phyloP scores from a whole-genome alignment of 2,329 filamentous ascomycete genomes.

The Triangularia verruculosa region DNA sequence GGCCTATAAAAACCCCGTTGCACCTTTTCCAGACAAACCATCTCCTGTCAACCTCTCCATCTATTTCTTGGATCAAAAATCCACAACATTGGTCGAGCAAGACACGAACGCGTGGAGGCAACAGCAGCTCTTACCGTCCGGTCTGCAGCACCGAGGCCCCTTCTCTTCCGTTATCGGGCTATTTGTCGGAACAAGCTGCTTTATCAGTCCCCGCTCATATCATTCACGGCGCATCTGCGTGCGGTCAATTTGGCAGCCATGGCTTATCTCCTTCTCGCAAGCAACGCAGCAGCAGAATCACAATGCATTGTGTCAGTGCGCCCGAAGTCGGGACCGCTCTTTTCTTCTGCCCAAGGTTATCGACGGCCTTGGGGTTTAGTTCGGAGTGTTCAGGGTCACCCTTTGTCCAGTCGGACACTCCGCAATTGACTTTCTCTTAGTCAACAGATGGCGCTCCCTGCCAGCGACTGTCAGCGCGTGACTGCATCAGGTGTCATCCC shows the following conservation, averaged over 20 bases:
- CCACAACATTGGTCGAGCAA: not conserved
- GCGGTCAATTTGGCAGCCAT: conserved; percentile 9
- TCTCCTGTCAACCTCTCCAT: not conserved
- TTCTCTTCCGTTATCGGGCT: not conserved
- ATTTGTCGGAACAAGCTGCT: not conserved
- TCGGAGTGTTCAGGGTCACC: not conserved
- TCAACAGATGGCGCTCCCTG: conserved; percentile 21
- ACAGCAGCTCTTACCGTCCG: conserved; percentile 2
- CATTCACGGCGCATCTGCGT: not conserved
- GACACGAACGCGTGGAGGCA: not conserved
- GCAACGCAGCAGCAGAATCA: not conserved
- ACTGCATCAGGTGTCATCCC: conserved; percentile 13
- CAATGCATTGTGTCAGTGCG: conserved; percentile 11
- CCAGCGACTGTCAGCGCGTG: conserved; percentile 21
- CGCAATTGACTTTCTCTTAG: conserved; percentile 29
- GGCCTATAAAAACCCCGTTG: not conserved
- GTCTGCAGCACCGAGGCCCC: not conserved
- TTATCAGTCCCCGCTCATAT: not conserved
- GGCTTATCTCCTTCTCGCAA: conserved; percentile 16
- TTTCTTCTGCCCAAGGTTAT: conserved; percentile 10
- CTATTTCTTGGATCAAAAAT: not conserved
- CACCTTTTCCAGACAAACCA: not conserved
- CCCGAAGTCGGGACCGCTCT: conserved; percentile 25
- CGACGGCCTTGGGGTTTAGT: conserved; percentile 15
- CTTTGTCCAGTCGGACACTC: conserved; percentile 24